These are phyloP conservation scores for Edaphochlamys debaryana DNA, from an alignment of 139 green algal species.

Conservation along the genomic window DNA sequence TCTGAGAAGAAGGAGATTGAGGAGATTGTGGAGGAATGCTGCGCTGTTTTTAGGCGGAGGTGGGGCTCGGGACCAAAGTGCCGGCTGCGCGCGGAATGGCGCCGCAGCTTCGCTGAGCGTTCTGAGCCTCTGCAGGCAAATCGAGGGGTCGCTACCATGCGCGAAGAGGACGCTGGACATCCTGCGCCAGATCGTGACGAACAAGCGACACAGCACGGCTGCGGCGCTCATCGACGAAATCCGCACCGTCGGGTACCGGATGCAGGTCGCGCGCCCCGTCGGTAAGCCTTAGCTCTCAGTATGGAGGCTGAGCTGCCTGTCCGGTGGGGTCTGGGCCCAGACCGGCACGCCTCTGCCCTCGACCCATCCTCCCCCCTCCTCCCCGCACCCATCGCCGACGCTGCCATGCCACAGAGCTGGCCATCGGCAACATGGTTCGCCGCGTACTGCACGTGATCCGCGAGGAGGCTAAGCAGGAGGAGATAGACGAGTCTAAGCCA, in stretches of 20 bases:
- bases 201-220: constrained; percentile 63
- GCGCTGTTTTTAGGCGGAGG: constrained; percentile 27
- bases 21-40: constrained; percentile 75
- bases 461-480: constrained; percentile 83
- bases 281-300: constrained; percentile 54
- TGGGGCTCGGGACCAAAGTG: too few species aligned
- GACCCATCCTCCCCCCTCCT: neutral
- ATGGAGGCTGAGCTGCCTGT: too few species aligned
- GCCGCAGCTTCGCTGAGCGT: neutral
- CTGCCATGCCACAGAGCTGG: constrained; percentile 87
- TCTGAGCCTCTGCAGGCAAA: constrained; percentile 49
- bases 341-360: too few species aligned
- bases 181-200: constrained; percentile 79
- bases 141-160: constrained; percentile 72
- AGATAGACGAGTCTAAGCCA: constrained; percentile 53
- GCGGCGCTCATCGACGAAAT: constrained; percentile 79
- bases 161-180: constrained; percentile 84
- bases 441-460: constrained; percentile 94
- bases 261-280: constrained; percentile 83
- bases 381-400: neutral
- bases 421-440: constrained; percentile 93
- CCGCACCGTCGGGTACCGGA: constrained; percentile 65
- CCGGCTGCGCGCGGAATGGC: neutral
- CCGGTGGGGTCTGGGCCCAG: too few species aligned
- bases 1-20: constrained; percentile 38